phyloP scores from a whole-genome alignment of 139 green algal genomes.

The Gonium pectorale region DNA sequence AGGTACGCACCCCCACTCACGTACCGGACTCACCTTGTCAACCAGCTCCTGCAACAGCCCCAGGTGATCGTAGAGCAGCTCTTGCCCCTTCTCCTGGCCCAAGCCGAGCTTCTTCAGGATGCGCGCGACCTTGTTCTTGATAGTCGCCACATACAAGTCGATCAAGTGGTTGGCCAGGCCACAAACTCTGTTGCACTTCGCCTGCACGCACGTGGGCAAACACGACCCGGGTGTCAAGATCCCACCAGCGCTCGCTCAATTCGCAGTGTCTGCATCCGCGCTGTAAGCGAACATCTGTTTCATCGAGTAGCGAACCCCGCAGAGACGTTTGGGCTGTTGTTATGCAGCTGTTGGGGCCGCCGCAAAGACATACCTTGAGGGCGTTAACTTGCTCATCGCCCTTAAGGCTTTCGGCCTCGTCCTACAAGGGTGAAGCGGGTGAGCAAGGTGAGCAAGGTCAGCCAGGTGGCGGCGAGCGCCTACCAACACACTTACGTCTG shows the following conservation, averaged over 20 bases:
- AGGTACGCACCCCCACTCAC: too few relatives aligned
- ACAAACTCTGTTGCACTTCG: slow-evolving; percentile 25
- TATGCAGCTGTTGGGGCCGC: too few relatives aligned
- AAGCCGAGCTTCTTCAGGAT: slow-evolving; percentile 33
- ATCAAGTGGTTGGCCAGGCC: slow-evolving; percentile 10
- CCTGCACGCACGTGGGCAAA: too few relatives aligned
- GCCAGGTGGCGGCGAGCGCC: too few relatives aligned
- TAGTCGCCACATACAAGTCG: slow-evolving; percentile 38
- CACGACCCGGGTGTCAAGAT: too few relatives aligned
- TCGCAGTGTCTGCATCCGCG: too few relatives aligned
- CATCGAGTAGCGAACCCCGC: too few relatives aligned
- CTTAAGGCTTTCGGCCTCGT: not conserved
- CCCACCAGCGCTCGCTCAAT: too few relatives aligned
- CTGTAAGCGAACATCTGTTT: too few relatives aligned
- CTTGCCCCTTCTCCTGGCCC: slow-evolving; percentile 2
- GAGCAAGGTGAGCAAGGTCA: too few relatives aligned
- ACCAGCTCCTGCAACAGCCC: not conserved
- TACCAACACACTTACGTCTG: not conserved
- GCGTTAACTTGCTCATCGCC: slow-evolving; percentile 19
- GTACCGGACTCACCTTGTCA: slow-evolving; percentile 4
- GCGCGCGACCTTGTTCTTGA: slow-evolving; percentile 33
- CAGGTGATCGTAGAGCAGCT: slow-evolving; percentile 38
- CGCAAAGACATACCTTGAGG: not conserved
- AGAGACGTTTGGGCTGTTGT: too few relatives aligned
- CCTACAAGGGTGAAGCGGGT: slow-evolving; percentile 6